phyloP scores from a whole-genome alignment of 108 stramenopile species.

The Fragilaria radians region DNA sequence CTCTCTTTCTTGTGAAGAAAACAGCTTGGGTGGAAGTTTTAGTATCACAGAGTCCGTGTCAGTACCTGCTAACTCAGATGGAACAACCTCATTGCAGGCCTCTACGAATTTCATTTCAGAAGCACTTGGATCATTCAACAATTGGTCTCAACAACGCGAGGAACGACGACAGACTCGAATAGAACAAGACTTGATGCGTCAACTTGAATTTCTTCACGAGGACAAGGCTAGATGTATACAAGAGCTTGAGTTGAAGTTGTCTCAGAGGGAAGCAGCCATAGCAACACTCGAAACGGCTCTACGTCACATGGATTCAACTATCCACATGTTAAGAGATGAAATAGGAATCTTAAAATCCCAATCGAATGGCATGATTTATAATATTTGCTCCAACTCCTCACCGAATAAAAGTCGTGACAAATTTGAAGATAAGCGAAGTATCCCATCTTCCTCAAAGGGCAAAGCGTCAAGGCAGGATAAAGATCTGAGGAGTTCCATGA shows the following conservation, averaged over 20 bases:
- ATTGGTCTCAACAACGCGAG: background rate
- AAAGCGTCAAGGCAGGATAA: too few species aligned
- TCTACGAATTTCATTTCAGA: background rate
- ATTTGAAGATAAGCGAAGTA: background rate
- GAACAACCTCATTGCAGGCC: background rate
- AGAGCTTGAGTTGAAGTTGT: constrained; percentile 7
- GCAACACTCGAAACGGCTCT: constrained; percentile 1
- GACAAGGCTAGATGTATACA: background rate
- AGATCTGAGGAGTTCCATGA: too few species aligned
- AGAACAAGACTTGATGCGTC: constrained; percentile 2
- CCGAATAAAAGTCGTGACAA: background rate
- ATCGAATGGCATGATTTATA: background rate
- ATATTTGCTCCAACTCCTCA: background rate
- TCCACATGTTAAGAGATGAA: background rate
- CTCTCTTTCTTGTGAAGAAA: background rate
- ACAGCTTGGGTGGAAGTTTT: background rate
- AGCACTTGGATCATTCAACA: background rate
- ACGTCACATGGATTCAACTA: background rate
- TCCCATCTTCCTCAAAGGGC: too few species aligned
- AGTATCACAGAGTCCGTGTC: background rate
- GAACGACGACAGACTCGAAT: background rate
- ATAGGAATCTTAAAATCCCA: background rate
- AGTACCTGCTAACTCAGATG: background rate
- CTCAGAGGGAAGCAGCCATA: constrained; percentile 2
- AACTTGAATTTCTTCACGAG: background rate